Percentiles rank a stretch among this genome's conserved stretches.
These are phyloP conservation scores for Rhodosporidiobolus sp. DNA, from an alignment of 768 basidiomycete genomes.

Conservation along the genomic window DNA sequence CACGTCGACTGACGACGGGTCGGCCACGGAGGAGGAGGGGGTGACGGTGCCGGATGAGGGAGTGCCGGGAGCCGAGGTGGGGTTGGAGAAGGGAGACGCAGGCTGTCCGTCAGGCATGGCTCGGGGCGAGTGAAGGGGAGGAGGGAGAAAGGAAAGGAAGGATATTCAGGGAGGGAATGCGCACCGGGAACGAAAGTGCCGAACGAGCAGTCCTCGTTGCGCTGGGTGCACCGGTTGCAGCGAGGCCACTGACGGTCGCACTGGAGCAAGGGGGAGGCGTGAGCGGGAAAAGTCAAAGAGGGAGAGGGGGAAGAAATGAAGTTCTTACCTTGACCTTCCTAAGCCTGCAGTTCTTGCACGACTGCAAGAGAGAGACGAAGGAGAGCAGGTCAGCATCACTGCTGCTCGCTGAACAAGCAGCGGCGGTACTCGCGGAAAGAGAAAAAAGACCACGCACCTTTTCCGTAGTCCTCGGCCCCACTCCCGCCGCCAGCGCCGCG, in stretches of 20 bases:
- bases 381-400: neutral
- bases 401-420: neutral
- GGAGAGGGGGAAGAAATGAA: neutral
- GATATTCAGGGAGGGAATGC: neutral
- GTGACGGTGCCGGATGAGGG: neutral
- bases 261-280: neutral
- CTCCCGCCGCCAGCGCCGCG: neutral
- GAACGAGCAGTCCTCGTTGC: conserved; percentile 17
- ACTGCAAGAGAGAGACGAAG: neutral
- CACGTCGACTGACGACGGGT: conserved; percentile 1
- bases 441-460: conserved; percentile 8
- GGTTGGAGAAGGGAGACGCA: too few species aligned
- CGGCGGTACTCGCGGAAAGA: too few species aligned
- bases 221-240: conserved; percentile 10
- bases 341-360: conserved; percentile 2
- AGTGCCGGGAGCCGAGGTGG: neutral
- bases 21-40: neutral
- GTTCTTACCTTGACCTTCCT: conserved; percentile 15
- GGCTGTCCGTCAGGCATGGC: neutral
- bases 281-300: too few species aligned
- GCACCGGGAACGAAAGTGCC: conserved; percentile 26
- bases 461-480: conserved; percentile 3
- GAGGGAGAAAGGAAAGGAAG: neutral
- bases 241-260: conserved; percentile 14
- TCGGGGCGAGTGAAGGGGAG: neutral